Evolutionary conservation across 106 monocot genomes (phyloP).

Genomic region (Ottelia alismoides): DNA sequence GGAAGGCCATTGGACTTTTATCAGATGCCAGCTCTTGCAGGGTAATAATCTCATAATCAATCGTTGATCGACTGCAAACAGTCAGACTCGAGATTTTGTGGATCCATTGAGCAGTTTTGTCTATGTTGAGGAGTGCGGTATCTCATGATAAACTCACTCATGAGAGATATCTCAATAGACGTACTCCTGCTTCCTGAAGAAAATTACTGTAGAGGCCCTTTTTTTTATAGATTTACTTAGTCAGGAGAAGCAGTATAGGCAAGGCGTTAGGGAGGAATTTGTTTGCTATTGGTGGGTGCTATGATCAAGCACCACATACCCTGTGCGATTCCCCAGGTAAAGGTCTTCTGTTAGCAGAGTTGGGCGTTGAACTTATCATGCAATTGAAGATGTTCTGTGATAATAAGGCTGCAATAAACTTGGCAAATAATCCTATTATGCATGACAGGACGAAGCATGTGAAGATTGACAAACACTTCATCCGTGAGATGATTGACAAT

Average conservation of each 20-base stretch:
- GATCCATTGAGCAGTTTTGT: conserved; percentile 62
- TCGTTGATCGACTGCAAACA: conserved; percentile 80
- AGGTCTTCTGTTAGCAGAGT: conserved; percentile 87
- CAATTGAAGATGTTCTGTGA: no score
- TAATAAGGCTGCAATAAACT: no score
- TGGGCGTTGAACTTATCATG: no score
- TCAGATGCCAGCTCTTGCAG: conserved; percentile 80
- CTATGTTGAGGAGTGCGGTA: conserved; percentile 88
- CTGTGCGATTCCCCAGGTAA: conserved; percentile 68
- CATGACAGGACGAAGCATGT: no score
- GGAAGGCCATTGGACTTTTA: conserved; percentile 76
- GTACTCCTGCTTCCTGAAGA: conserved; percentile 88
- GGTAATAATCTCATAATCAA: conserved; percentile 59
- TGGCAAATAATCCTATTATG: no score
- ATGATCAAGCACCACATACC: conserved; percentile 65
- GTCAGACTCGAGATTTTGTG: conserved; percentile 88
- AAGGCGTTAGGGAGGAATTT: conserved; percentile 38
- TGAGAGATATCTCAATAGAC: conserved; percentile 54
- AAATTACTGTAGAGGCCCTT: conserved; percentile 46
- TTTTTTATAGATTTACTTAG: conserved; percentile 68
- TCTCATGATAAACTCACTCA: conserved; percentile 55
- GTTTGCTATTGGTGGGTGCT: conserved; percentile 82
- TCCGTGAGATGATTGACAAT: no score
- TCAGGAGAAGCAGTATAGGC: conserved; percentile 37
- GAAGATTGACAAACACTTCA: no score